Evolutionary conservation across 73 alveolate species (phyloP), one percentile per base, ranked within the genome.

Genomic region (Stentor roeselii): DNA sequence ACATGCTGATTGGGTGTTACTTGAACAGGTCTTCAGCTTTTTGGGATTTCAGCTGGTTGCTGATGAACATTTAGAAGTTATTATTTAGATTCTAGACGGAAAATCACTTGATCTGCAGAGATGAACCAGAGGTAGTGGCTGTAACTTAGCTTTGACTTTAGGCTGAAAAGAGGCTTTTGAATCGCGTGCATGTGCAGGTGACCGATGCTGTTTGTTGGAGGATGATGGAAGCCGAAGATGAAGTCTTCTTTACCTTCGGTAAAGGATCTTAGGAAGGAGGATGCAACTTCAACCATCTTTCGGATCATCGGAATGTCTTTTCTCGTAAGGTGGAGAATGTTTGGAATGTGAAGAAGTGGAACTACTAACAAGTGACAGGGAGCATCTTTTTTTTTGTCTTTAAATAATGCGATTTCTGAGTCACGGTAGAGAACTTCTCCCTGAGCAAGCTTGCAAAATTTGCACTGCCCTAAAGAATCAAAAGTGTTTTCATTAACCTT

Each of bases 121-220:
- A 67, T 67, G 0, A 67, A 67, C 37, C 80, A 67, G 11, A 67
- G 80, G 41, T 32, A 67, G 34, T 67, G n/a, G 21, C 21, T 30
- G 34, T 67, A 32, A 67, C 80, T 67, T 34, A 67, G 37, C 41
- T 32, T 67, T 21, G 1, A 21, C 2, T 32, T 21, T 21, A 67
- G 2, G 21, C 34, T 67, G 1, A 27, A 27, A 67, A 67, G 11
- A 67, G 80, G 80, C 80, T 21, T 21, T 27, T 27, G 42, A 67
- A 67, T 67, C 27, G 42, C 21, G 34, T 67, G 80, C 37, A 67
- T 21, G 34, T 67, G 80, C n/a, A 67, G 41, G 34, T 67, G 80
- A 34, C 34, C 80, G 14, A 67, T 67, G 42, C 80, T 67, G 34
- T 67, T 67, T 67, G 42, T 67, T 1, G 80, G 80, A 67, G 80